Base-by-base conservation (phyloP, 2,329 filamentous ascomycete genomes). In the Parafenestella ontariensis region DNA sequence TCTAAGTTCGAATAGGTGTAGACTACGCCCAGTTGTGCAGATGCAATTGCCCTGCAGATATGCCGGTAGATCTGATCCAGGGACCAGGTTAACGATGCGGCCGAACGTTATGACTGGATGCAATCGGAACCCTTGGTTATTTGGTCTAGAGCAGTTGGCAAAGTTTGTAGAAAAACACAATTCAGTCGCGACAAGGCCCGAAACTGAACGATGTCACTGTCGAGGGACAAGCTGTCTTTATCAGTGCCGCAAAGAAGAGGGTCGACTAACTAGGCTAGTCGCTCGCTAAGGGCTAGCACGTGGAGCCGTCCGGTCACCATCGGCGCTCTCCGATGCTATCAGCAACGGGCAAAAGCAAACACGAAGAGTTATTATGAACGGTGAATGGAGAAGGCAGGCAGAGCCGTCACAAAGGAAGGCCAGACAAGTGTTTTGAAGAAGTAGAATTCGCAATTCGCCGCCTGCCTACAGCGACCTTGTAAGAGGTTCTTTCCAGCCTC, bases 251-350 rank as follows among this genome's bases (percentile, higher is more conserved):
- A 29, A 18, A 42, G 37, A 43, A 41, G 44, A 31, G 39, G 17
- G 45, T 8, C 46, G 24, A 51, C 51, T 31, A 37, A 36, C 42
- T n/a, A 20, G 59, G 54, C 53, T 62, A 62, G 59, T 24, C 44
- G 41, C 41, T 61, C 59, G 61, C 61, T 64, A 62, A 55, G 28
- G 36, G 43, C 39, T 53, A 56, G 54, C 56, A 60, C 56, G 54
- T 62, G 61, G 56, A 64, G 57, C 46, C 40, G 46, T 50, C 52
- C 59, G 56, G 28, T 41, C 42, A 10, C 43, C 37, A 31, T 62
- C 61, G 61, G 61, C 59, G 59, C 36, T 45, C 57, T 62, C 61
- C 61, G 61, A 64, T 50, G 20, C 20, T 20, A 28, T 37, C 24
- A 52, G 34, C 28, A 52, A 7, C 49, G 40, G 18, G 28, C 61